Percentiles rank a stretch among this genome's conserved stretches.
These are phyloP conservation scores for Mycotypha africana DNA, from an alignment of 371 early-diverging fungal genomes.

Conservation along the genomic window DNA sequence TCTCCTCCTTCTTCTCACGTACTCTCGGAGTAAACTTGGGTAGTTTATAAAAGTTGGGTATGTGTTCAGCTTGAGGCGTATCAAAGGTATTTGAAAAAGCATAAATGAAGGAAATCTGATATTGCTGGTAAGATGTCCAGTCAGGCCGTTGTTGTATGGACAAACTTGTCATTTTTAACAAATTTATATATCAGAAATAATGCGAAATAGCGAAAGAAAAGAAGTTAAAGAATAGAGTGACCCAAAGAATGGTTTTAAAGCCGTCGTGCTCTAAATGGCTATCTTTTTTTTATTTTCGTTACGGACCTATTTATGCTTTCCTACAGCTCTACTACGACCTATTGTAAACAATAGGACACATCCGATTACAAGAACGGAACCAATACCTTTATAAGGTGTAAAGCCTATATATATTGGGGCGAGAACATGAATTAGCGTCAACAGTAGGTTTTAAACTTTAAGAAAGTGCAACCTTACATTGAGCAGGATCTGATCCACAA, in stretches of 20 bases:
- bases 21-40: constrained; percentile 30
- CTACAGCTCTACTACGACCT: not conserved
- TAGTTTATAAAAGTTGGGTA: constrained; percentile 11
- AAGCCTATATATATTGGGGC: constrained; percentile 21
- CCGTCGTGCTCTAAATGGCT: too few relatives aligned
- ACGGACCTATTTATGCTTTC: too few relatives aligned
- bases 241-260: too few relatives aligned
- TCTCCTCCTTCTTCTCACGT: too few relatives aligned
- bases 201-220: too few relatives aligned
- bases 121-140: constrained; percentile 19
- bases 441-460: too few relatives aligned
- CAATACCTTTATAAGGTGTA: constrained; percentile 35
- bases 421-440: too few relatives aligned
- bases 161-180: too few relatives aligned
- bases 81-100: constrained; percentile 27
- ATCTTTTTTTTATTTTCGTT: too few relatives aligned
- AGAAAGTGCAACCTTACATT: constrained; percentile 64
- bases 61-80: constrained; percentile 8
- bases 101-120: constrained; percentile 38
- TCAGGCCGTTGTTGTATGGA: too few relatives aligned
- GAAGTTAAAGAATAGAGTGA: too few relatives aligned
- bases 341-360: constrained; percentile 42
- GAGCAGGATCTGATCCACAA: constrained; percentile 57
- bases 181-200: too few relatives aligned
- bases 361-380: constrained; percentile 39